Evolutionary conservation across 768 basidiomycete species (phyloP).

Genomic region (Collybia sp.): DNA sequence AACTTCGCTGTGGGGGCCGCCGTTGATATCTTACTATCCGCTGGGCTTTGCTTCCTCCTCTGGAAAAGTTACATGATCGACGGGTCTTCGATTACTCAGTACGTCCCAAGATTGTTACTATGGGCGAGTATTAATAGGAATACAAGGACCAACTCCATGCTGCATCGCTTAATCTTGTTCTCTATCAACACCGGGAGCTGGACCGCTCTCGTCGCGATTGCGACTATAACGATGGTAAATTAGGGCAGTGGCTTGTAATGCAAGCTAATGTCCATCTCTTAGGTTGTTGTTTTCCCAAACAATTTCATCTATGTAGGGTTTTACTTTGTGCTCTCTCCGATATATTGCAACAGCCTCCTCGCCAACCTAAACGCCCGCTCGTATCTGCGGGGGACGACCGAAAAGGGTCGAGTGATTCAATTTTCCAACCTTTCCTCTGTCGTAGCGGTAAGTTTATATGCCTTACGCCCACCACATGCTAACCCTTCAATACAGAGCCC

Average conservation of each 20-base stretch:
- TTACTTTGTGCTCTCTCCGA: not conserved
- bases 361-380: conserved; percentile 1
- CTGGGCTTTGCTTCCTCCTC: not conserved
- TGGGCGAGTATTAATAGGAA: not conserved
- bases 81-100: no score
- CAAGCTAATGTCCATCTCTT: not conserved
- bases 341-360: conserved; percentile 1
- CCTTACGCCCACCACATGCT: no score
- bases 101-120: no score
- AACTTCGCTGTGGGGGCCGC: not conserved
- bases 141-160: not conserved
- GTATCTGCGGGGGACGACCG: not conserved
- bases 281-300: not conserved
- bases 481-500: no score
- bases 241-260: no score
- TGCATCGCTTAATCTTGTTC: not conserved
- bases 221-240: not conserved
- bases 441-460: no score
- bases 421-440: no score
- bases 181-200: not conserved
- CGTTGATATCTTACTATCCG: not conserved
- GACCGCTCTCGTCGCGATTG: not conserved
- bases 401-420: no score
- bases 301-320: conserved; percentile 1
- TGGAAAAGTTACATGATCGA: not conserved